Percentiles rank a stretch among this genome's conserved stretches.
Conservation (phyloP, 1,284 basidiomycete species). For the Sphagnurus paluster region DNA sequence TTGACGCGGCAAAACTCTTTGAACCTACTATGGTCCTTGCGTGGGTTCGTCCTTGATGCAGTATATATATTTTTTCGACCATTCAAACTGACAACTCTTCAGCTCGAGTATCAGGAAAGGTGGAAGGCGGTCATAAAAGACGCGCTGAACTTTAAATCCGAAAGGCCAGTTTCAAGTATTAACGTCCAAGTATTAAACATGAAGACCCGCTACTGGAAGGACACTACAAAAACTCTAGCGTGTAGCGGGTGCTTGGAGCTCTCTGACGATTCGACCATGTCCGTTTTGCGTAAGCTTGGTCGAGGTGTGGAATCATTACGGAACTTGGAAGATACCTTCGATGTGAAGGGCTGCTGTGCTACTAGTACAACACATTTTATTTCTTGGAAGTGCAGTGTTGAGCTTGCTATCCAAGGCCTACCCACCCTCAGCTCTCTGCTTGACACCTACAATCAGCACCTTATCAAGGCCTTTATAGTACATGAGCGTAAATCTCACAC, state of each 20-base stretch:
- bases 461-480: no score
- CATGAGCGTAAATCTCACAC: no score
- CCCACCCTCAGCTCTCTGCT: not conserved
- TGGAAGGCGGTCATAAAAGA: constrained; percentile 2
- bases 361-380: not conserved
- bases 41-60: constrained; percentile 7
- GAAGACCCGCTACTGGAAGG: not conserved
- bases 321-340: constrained; percentile 6
- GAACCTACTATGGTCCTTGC: not conserved
- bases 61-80: not conserved
- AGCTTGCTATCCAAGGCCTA: not conserved
- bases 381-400: constrained; percentile 2
- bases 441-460: no score
- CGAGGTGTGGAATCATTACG: not conserved
- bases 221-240: not conserved
- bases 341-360: not conserved
- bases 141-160: constrained; percentile 1
- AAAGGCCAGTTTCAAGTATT: no score
- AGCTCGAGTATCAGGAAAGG: constrained; percentile 6
- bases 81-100: not conserved
- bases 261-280: not conserved
- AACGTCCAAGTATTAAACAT: no score
- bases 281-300: constrained; percentile 4
- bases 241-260: not conserved
- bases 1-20: not conserved